These are phyloP conservation scores for Hymenoscyphus repandus DNA, from an alignment of 2,329 filamentous ascomycete species.

Conservation along the genomic window DNA sequence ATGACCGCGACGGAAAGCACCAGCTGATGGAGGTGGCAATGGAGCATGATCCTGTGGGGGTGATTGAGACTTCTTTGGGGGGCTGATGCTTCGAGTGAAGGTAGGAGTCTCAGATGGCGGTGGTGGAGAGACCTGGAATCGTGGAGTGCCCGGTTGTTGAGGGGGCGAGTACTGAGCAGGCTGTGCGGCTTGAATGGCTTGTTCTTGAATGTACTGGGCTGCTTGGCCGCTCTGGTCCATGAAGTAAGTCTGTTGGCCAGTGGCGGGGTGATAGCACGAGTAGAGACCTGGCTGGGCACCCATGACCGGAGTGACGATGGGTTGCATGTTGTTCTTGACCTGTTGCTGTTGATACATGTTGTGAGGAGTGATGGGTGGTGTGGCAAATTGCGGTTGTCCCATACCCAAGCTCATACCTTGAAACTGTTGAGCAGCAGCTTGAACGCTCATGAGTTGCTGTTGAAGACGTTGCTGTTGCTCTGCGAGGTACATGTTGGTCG, in stretches of 20 bases:
- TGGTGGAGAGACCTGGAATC: conserved; percentile 78
- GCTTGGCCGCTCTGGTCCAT: conserved; percentile 42
- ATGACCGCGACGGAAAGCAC: conserved; percentile 88
- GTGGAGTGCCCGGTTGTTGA: conserved; percentile 57
- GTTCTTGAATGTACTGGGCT: conserved; percentile 35
- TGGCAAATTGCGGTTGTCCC: conserved; percentile 39
- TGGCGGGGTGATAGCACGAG: conserved; percentile 78
- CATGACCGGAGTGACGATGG: conserved; percentile 46
- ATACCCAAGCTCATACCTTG: conserved; percentile 67
- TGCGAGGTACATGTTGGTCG: conserved; percentile 86
- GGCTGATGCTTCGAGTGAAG: conserved; percentile 57
- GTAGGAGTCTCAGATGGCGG: conserved; percentile 50
- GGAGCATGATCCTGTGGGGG: conserved; percentile 65
- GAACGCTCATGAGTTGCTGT: conserved; percentile 82
- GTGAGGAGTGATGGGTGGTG: conserved; percentile 45
- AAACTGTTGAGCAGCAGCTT: conserved; percentile 77
- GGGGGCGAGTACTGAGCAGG: conserved; percentile 41
- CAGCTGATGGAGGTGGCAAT: conserved; percentile 80
- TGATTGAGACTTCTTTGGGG: conserved; percentile 62
- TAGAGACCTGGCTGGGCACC: conserved; percentile 70
- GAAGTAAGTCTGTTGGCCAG: conserved; percentile 77
- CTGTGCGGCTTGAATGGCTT: conserved; percentile 25
- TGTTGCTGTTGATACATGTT: conserved; percentile 45
- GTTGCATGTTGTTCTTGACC: conserved; percentile 32
- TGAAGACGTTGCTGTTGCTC: conserved; percentile 94